phyloP scores from a whole-genome alignment of 768 basidiomycete genomes.

The Clitopilus hobsonii region DNA sequence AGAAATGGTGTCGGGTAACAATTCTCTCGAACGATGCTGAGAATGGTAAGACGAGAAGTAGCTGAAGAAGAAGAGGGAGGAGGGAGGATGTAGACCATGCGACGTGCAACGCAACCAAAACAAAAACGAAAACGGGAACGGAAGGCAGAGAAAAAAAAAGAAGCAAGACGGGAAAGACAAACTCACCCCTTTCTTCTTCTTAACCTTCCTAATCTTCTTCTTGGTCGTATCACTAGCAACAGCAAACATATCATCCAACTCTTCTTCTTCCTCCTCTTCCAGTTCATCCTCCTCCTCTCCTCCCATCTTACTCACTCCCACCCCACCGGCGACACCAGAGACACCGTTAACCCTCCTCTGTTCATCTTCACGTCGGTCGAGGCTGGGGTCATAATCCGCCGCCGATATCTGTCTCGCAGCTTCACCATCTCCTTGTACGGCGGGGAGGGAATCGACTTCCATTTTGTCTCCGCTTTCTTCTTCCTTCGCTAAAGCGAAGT shows the following conservation, averaged over 20 bases:
- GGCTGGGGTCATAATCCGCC: conserved; percentile 80
- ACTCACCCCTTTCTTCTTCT: conserved; percentile 55
- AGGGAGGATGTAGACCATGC: no score
- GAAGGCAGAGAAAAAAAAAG: neutral
- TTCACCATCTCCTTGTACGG: no score
- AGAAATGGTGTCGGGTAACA: no score
- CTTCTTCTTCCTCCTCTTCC: conserved; percentile 76
- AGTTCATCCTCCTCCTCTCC: conserved; percentile 43
- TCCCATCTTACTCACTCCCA: conserved; percentile 25
- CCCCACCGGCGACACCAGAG: neutral
- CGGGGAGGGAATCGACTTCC: conserved; percentile 22
- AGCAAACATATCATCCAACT: conserved; percentile 96
- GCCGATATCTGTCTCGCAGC: conserved; percentile 74
- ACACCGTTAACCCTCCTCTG: conserved; percentile 47
- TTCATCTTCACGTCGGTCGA: conserved; percentile 84
- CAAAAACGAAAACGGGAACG: no score
- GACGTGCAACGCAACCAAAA: no score
- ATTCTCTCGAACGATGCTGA: no score
- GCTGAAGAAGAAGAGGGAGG: no score
- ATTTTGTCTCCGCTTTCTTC: conserved; percentile 46
- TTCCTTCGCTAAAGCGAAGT: conserved; percentile 68
- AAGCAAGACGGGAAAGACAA: conserved; percentile 1
- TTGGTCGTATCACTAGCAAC: conserved; percentile 39
- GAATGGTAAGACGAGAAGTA: no score
- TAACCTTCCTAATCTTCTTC: conserved; percentile 50